These are phyloP conservation scores for Oryza meyeriana DNA, from an alignment of 176 grass and related monocot genomes.

Conservation along the genomic window DNA sequence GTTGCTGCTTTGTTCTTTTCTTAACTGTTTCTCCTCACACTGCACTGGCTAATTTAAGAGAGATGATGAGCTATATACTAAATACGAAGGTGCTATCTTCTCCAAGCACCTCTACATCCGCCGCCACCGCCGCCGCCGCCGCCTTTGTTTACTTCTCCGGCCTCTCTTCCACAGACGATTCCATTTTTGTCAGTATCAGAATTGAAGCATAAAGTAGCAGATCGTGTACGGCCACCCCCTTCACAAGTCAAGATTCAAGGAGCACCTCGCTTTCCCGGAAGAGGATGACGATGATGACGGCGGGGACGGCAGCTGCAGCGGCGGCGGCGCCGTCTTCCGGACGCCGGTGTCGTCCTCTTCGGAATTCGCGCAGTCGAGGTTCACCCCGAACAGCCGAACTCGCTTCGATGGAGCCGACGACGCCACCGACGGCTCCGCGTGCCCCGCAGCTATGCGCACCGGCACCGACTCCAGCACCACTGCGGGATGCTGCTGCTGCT, in stretches of 20 bases:
- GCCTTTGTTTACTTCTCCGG: constrained; percentile 26
- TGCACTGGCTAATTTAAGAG: constrained; percentile 43
- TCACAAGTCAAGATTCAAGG: constrained; percentile 95
- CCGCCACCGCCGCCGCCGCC: background rate
- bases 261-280: constrained; percentile 64
- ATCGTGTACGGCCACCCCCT: constrained; percentile 23
- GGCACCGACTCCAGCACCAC: constrained; percentile 78
- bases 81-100: constrained; percentile 22
- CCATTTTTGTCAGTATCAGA: constrained; percentile 25
- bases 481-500: constrained; percentile 24
- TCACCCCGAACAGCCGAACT: constrained; percentile 87
- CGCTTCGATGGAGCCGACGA: constrained; percentile 53
- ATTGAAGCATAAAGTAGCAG: background rate
- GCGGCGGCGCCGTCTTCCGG: constrained; percentile 23
- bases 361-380: constrained; percentile 64
- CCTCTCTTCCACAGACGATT: constrained; percentile 1
- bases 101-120: background rate
- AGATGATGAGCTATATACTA: constrained; percentile 50
- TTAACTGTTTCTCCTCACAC: constrained; percentile 36
- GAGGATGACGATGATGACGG: constrained; percentile 57
- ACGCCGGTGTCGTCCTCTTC: constrained; percentile 12
- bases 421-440: constrained; percentile 29
- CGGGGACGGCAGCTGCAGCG: constrained; percentile 16
- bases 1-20: constrained; percentile 44
- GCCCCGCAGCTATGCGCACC: constrained; percentile 10